Conservation (phyloP, 345 rosid genomes). For the Physaria fendleri region DNA sequence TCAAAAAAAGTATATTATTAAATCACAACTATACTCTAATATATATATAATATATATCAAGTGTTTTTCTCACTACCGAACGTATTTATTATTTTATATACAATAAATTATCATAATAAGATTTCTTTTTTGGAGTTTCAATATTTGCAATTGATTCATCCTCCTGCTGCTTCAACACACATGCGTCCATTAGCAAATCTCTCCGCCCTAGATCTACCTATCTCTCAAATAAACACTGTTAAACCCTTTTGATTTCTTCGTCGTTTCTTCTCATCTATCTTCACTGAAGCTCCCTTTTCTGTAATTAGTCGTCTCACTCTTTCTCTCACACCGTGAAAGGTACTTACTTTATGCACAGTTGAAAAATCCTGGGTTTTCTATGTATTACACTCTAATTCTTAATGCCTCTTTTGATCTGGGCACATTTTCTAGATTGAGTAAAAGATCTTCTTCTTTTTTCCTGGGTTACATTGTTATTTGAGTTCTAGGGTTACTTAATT, state of each 20-base stretch:
- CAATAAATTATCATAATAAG: not conserved
- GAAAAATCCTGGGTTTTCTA: conserved; percentile 12
- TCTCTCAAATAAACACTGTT: conserved; percentile 7
- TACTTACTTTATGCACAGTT: conserved; percentile 22
- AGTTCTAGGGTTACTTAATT: conserved; percentile 28
- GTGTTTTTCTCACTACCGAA: conserved; percentile 2
- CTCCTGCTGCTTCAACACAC: conserved; percentile 19
- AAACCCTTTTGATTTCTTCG: conserved; percentile 38
- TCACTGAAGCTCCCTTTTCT: not conserved
- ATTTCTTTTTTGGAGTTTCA: conserved; percentile 9
- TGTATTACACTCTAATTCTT: not conserved
- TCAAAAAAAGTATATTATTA: not conserved
- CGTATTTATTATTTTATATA: not conserved
- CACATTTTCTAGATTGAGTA: conserved; percentile 13
- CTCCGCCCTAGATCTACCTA: conserved; percentile 40
- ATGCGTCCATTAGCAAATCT: conserved; percentile 29
- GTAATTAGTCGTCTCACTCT: conserved; percentile 2
- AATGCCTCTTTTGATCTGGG: conserved; percentile 25
- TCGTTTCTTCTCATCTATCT: not conserved
- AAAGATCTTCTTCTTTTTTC: not conserved
- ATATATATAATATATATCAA: not conserved
- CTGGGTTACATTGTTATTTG: conserved; percentile 12
- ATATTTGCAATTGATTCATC: conserved; percentile 9
- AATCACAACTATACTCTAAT: not conserved
- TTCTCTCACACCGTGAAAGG: conserved; percentile 18